Evolutionary conservation across 768 basidiomycete genomes (phyloP).

Genomic region (Mycena leptocephala): DNA sequence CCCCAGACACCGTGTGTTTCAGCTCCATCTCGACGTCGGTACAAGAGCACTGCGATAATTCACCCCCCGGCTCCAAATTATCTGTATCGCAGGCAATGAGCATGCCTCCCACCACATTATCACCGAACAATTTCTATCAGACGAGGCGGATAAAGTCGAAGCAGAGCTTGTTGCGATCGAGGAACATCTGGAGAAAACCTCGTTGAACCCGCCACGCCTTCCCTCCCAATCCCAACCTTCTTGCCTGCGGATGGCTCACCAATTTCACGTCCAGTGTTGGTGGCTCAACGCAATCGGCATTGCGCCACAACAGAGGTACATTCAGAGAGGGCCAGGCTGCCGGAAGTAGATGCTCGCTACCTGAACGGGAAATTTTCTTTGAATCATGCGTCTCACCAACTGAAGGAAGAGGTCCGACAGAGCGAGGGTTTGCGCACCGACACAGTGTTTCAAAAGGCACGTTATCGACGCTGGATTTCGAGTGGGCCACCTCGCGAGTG

Average conservation of each 20-base stretch:
- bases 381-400: slow-evolving; percentile 14
- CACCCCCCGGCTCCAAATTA: not conserved
- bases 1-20: too few relatives aligned
- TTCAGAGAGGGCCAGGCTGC: not conserved
- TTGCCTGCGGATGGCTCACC: not conserved
- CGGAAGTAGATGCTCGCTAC: not conserved
- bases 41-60: not conserved
- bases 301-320: not conserved
- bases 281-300: not conserved
- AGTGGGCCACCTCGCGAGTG: slow-evolving; percentile 5
- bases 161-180: slow-evolving; percentile 1
- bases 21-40: too few relatives aligned
- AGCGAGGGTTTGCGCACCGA: slow-evolving; percentile 16
- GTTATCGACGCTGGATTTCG: slow-evolving; percentile 2
- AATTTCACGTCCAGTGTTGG: not conserved
- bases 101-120: slow-evolving; percentile 2
- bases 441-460: slow-evolving; percentile 4
- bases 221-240: slow-evolving; percentile 4
- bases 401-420: not conserved
- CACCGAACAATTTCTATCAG: not conserved
- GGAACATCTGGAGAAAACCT: not conserved
- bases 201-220: too few relatives aligned
- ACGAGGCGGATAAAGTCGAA: not conserved
- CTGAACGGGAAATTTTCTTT: slow-evolving; percentile 14
- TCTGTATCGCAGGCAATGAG: not conserved